Conservation (phyloP, 1,139 yeast genomes). For the Candida dubliniensis region DNA sequence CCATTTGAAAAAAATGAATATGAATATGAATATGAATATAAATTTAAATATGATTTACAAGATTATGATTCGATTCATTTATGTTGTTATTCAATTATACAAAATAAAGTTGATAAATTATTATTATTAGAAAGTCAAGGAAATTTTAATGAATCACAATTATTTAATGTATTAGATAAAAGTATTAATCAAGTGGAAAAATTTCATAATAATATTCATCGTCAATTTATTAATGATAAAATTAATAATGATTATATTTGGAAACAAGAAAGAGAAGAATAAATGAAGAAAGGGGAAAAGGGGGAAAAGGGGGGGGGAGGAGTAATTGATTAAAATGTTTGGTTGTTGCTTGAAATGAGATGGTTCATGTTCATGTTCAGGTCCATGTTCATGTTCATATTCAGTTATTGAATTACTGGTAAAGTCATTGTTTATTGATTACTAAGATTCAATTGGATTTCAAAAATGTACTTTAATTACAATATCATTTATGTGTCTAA, state of each 20-base stretch:
- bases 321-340: too few relatives aligned
- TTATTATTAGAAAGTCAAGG: slow-evolving; percentile 75
- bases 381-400: too few relatives aligned
- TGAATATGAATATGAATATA: too few relatives aligned
- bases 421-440: too few relatives aligned
- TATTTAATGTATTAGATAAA: slow-evolving; percentile 48
- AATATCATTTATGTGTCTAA: too few relatives aligned
- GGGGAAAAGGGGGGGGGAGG: too few relatives aligned
- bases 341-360: too few relatives aligned
- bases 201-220: slow-evolving; percentile 45
- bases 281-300: neutral
- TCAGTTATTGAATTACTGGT: too few relatives aligned
- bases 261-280: slow-evolving; percentile 27
- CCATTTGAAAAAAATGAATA: too few relatives aligned
- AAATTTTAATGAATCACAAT: slow-evolving; percentile 54
- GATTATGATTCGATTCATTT: slow-evolving; percentile 62
- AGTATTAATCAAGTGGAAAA: slow-evolving; percentile 49
- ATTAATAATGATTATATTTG: slow-evolving; percentile 58
- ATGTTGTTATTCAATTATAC: slow-evolving; percentile 55
- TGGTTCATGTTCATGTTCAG: too few relatives aligned
- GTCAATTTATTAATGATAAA: slow-evolving; percentile 49
- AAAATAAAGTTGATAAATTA: slow-evolving; percentile 52
- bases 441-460: too few relatives aligned
- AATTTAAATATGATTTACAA: slow-evolving; percentile 32
- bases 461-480: too few relatives aligned